Conservation (phyloP, 2,329 filamentous ascomycete species). For the Fusarium secorum region DNA sequence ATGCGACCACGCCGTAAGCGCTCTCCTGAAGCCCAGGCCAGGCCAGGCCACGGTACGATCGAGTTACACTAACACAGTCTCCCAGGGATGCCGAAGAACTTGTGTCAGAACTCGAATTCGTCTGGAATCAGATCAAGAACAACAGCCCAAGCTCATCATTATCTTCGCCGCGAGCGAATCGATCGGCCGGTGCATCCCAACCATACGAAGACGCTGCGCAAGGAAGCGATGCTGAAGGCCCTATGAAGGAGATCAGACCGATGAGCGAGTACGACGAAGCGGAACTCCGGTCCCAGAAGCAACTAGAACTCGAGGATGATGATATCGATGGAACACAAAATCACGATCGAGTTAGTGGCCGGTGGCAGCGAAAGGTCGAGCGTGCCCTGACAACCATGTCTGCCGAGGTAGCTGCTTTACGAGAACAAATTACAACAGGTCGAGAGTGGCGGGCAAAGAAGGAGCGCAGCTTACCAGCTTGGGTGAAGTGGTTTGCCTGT, state of each 20-base stretch:
- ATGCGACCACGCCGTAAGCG: constrained; percentile 82
- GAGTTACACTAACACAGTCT: constrained; percentile 29
- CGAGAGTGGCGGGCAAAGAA: constrained; percentile 74
- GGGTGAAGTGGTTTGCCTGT: constrained; percentile 77
- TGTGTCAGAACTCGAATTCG: constrained; percentile 95
- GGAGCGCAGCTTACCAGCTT: constrained; percentile 70
- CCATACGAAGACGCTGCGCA: constrained; percentile 59
- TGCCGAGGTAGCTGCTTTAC: constrained; percentile 87
- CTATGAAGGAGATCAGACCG: constrained; percentile 78
- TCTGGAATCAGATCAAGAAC: constrained; percentile 97
- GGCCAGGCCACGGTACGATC: neutral
- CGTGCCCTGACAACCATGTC: constrained; percentile 87
- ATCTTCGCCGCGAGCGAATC: constrained; percentile 60
- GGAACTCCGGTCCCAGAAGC: constrained; percentile 61
- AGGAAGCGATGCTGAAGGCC: constrained; percentile 58
- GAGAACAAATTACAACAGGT: constrained; percentile 86
- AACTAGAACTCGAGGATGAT: constrained; percentile 56
- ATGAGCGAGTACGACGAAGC: constrained; percentile 85
- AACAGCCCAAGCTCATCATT: constrained; percentile 74
- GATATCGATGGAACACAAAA: constrained; percentile 50
- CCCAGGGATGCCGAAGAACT: constrained; percentile 81
- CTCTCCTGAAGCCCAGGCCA: neutral
- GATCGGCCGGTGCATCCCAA: constrained; percentile 44
- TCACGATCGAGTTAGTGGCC: constrained; percentile 51
- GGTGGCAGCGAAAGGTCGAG: constrained; percentile 86